Base-by-base conservation (phyloP, 208 protist species). In the Lotmaria passim region DNA sequence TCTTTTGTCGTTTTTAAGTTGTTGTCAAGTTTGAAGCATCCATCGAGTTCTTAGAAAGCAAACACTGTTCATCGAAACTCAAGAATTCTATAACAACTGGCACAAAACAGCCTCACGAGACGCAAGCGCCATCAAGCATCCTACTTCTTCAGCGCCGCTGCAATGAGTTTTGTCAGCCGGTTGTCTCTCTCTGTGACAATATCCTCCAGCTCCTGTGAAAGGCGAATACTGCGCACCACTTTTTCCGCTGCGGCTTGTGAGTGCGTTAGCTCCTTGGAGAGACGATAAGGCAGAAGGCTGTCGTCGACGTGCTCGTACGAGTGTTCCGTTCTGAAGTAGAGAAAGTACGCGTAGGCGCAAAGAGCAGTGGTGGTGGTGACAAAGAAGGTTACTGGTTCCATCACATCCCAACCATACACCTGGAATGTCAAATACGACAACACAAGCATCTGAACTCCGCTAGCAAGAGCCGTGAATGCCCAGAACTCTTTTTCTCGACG, bases 331-430 rank as follows among this genome's bases (percentile, higher is more conserved):
- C 81, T 69, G 53, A 81, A 90, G n/a, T 68, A 57, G 24, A 93
- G 64, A 63, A 88, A 87, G 46, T 89, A 95, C 3, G 71, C 75
- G 55, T 86, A 91, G 5, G 69, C 31, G 38, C 58, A 82, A 7
- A 95, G 51, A 6, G 85, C 69, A 7, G 85, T 91, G 15, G 55
- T 52, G 7, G 83, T 82, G 14, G 87, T 90, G 15, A 93, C 73
- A 74, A 95, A 95, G 62, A 86, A 95, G 26, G 80, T 87, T 34
- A 91, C 63, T 28, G 90, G 90, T 68, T 95, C 90, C 90, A 95
- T 95, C 0, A 93, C 79, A 63, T 91, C 83, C 90, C 90, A 95
- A 24, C 77, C 86, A 67, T 85, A 95, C 19, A 91, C 80, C 24
- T 85, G 36, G 69, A 95, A 95, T 14, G 82, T 90, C 19, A 93